Evolutionary conservation across 306 rosid species (phyloP).

Genomic region (Carpinus fangiana): DNA sequence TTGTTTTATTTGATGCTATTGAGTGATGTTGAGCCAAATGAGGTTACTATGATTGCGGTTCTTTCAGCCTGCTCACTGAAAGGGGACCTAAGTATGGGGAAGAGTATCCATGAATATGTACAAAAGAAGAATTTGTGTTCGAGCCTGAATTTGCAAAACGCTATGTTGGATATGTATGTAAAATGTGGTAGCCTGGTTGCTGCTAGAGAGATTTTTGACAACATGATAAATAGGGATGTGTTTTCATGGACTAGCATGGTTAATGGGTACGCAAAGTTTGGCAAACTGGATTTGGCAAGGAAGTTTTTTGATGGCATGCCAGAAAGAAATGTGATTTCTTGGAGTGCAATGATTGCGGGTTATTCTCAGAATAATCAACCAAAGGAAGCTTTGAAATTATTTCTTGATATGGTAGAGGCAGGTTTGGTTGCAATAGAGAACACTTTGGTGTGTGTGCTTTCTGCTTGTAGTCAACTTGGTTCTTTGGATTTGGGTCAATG

Average conservation of each 20-base stretch:
- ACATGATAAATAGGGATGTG: slow-evolving; percentile 48
- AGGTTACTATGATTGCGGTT: slow-evolving; percentile 57
- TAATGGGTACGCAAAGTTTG: slow-evolving; percentile 47
- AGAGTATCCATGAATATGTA: slow-evolving; percentile 31
- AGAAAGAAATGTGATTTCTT: slow-evolving; percentile 39
- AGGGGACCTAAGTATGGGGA: slow-evolving; percentile 29
- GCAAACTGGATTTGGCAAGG: slow-evolving; percentile 42
- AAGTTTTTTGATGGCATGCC: slow-evolving; percentile 43
- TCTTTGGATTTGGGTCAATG: slow-evolving; percentile 40
- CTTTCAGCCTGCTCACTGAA: slow-evolving; percentile 34
- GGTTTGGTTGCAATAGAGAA: slow-evolving; percentile 39
- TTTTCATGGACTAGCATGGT: slow-evolving; percentile 54
- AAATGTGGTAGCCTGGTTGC: slow-evolving; percentile 36
- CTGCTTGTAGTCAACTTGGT: slow-evolving; percentile 46
- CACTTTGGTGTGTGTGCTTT: slow-evolving; percentile 45
- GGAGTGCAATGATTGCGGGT: slow-evolving; percentile 55
- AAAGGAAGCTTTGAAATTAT: slow-evolving; percentile 43
- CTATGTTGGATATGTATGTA: slow-evolving; percentile 44
- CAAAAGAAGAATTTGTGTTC: slow-evolving; percentile 19
- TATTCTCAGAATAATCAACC: slow-evolving; percentile 48
- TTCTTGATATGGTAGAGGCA: slow-evolving; percentile 34
- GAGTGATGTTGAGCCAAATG: slow-evolving; percentile 66
- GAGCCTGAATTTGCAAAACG: slow-evolving; percentile 40
- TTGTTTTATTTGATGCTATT: slow-evolving; percentile 53
- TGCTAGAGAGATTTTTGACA: slow-evolving; percentile 39